phyloP scores from a whole-genome alignment of 2,329 filamentous ascomycete species.

The Kalaharituber pfeilii region DNA sequence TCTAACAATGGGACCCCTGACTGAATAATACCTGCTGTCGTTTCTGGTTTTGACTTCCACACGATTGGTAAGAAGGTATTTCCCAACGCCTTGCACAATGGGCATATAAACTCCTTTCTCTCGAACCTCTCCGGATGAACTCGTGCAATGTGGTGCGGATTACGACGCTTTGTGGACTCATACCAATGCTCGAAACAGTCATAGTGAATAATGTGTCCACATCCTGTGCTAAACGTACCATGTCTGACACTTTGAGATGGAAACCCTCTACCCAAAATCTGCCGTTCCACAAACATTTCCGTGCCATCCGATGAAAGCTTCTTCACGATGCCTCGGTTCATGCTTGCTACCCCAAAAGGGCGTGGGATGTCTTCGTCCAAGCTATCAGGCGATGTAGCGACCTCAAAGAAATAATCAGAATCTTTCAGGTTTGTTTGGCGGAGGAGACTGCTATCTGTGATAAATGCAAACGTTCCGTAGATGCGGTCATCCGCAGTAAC shows the following conservation, averaged over 20 bases:
- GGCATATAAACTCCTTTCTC: constrained; percentile 83
- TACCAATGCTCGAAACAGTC: constrained; percentile 87
- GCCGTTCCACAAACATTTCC: constrained; percentile 53
- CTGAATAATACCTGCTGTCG: constrained; percentile 56
- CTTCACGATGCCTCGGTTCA: constrained; percentile 61
- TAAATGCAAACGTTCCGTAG: constrained; percentile 82
- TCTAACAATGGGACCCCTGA: constrained; percentile 43
- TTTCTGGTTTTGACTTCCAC: constrained; percentile 83
- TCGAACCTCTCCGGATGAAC: constrained; percentile 74
- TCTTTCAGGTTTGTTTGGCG: constrained; percentile 74
- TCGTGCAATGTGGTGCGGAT: constrained; percentile 80
- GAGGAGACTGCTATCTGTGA: constrained; percentile 71
- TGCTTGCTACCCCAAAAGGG: constrained; percentile 77
- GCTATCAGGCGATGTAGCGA: constrained; percentile 55
- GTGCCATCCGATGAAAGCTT: constrained; percentile 60
- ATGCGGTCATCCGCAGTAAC: constrained; percentile 63
- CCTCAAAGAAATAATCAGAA: constrained; percentile 68
- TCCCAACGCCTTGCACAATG: constrained; percentile 86
- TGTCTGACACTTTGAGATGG: constrained; percentile 46
- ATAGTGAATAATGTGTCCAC: constrained; percentile 97
- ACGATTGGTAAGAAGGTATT: constrained; percentile 90
- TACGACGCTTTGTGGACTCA: constrained; percentile 63
- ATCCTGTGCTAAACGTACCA: constrained; percentile 75
- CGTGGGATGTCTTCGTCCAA: constrained; percentile 72
- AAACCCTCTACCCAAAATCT: constrained; percentile 80